phyloP scores from a whole-genome alignment of 202 grass and related monocot genomes.

The Hordeum pubiflorum region DNA sequence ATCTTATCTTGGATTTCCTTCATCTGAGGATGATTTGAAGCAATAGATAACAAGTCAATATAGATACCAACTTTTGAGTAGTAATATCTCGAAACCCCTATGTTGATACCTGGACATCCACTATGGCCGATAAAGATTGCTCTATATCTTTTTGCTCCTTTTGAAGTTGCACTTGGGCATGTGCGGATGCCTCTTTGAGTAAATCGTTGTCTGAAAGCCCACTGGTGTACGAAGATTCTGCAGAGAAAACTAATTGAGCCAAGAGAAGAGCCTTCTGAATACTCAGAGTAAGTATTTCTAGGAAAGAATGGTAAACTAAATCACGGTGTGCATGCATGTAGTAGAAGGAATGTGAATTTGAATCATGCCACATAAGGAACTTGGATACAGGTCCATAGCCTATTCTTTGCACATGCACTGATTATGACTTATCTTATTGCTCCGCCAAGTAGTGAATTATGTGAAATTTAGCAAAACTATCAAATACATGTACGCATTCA shows the following conservation, averaged over 20 bases:
- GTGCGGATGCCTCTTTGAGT: constrained; percentile 43
- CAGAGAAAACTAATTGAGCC: not conserved
- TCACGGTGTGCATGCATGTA: not conserved
- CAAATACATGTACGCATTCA: not conserved
- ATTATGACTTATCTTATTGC: not conserved
- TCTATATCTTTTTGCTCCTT: constrained; percentile 64
- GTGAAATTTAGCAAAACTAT: not conserved
- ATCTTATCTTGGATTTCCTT: constrained; percentile 92
- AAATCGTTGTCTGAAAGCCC: constrained; percentile 35
- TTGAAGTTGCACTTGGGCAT: constrained; percentile 53
- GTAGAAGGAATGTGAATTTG: not conserved
- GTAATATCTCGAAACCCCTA: not conserved
- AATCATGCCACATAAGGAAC: not conserved
- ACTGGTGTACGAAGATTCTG: constrained; percentile 40
- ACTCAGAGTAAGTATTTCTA: not conserved
- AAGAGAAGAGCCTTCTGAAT: not conserved
- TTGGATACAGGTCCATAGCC: not conserved
- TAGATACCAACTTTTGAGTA: not conserved
- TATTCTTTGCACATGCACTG: not conserved
- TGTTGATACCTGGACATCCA: constrained; percentile 68
- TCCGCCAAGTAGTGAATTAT: not conserved
- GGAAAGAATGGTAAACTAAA: not conserved
- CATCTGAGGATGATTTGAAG: constrained; percentile 54
- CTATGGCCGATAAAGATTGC: constrained; percentile 68
- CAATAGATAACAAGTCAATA: constrained; percentile 2